These are phyloP conservation scores for Solanum sparsipilum DNA, from an alignment of 257 asterid species.

Conservation along the genomic window DNA sequence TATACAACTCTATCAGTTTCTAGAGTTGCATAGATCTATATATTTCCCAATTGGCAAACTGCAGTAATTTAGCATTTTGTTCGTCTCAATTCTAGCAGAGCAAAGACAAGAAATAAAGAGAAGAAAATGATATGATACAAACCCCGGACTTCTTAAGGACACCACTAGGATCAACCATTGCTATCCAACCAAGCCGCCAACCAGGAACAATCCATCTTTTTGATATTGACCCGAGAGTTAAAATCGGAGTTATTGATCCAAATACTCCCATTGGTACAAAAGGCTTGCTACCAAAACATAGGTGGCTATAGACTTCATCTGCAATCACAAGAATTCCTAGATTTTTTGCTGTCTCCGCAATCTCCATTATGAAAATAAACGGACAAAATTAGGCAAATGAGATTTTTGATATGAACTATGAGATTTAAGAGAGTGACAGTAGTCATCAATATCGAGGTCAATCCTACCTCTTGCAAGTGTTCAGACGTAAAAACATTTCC, in stretches of 20 bases:
- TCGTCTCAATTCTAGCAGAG: not conserved
- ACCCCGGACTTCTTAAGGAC: constrained; percentile 65
- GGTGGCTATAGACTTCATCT: constrained; percentile 77
- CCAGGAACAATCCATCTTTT: constrained; percentile 91
- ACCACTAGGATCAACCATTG: constrained; percentile 48
- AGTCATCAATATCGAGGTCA: not conserved
- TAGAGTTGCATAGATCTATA: not conserved
- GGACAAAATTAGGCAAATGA: not conserved
- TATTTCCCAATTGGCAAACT: not conserved
- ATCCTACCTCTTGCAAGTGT: constrained; percentile 64
- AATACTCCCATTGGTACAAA: constrained; percentile 86
- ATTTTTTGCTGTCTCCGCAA: constrained; percentile 71
- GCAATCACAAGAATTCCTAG: constrained; percentile 74
- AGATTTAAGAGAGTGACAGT: not conserved
- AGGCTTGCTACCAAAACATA: constrained; percentile 56
- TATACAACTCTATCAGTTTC: not conserved
- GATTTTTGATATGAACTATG: not conserved
- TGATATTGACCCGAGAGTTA: constrained; percentile 71
- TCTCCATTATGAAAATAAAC: constrained; percentile 11
- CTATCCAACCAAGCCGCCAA: constrained; percentile 87
- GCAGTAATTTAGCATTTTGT: not conserved
- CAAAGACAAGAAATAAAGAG: not conserved
- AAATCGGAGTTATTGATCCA: constrained; percentile 57
- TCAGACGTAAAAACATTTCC: constrained; percentile 73
- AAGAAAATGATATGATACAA: not conserved